Evolutionary conservation across 805 yeast species (phyloP), one percentile per base, ranked within the genome.

Genomic region (Maudiozyma barnettii): DNA sequence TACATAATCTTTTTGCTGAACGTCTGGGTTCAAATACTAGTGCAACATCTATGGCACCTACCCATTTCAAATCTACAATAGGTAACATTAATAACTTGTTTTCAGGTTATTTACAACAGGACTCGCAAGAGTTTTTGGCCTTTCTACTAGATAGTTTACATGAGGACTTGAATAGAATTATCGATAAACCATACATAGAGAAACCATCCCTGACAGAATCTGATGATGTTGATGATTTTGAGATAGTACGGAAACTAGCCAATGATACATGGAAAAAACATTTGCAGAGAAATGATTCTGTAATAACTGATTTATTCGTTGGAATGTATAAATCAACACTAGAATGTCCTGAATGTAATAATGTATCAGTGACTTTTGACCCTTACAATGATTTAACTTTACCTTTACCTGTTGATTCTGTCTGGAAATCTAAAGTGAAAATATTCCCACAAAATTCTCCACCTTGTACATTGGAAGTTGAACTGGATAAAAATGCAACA

Each of bases 71-170:
- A 57, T 69, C 73, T 31, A 80, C 86, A 0, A 74, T 91, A 31
- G 98, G 97, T 0, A 75, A 81, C 50, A 84, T 76, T 58, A 84
- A 89, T 37, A 76, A 82, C 1, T 79, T 86, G 79, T 93, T 93
- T 69, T 75, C 84, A 0, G 96, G 93, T 0, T 88, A 83, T 58
- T 79, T 77, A 54, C 98, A 93, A 63, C 98, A 91, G 60, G 99
- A 91, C 61, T 87, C 97, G 0, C 98, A 93, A 63, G 98, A 93
- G 60, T 84, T 93, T 58, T 71, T 91, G 43, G 89, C 95, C 14
- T 91, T 86, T 73, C 65, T 93, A 22, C 71, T 93, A 21, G 98
- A 93, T 66, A 91, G 95, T 2, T 69, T 91, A 29, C 98, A 93
- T 60, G 98, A 91, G 64, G 98, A 91, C 65, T 70, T 91, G 52